phyloP scores from a whole-genome alignment of 257 asterid genomes.

The Gentiana macrophylla region DNA sequence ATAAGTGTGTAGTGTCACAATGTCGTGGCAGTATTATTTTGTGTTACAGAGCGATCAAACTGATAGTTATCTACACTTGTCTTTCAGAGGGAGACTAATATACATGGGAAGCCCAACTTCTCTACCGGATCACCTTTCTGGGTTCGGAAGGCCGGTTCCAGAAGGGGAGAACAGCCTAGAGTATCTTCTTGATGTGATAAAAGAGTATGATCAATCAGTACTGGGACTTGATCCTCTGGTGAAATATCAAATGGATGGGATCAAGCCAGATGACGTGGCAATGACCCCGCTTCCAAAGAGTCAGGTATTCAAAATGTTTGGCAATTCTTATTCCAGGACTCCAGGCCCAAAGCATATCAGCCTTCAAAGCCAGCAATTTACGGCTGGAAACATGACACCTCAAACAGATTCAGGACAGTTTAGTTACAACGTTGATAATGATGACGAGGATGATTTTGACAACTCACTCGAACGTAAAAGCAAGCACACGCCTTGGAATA shows the following conservation, averaged over 20 bases:
- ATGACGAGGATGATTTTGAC: conserved; percentile 45
- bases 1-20: too few relatives aligned
- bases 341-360: conserved; percentile 45
- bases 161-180: conserved; percentile 72
- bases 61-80: not conserved
- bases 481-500: conserved; percentile 38
- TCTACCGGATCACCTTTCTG: conserved; percentile 39
- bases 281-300: conserved; percentile 44
- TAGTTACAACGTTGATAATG: conserved; percentile 21
- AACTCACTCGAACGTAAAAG: conserved; percentile 52
- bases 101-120: conserved; percentile 59
- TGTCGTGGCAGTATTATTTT: too few relatives aligned
- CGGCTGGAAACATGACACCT: conserved; percentile 30
- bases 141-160: conserved; percentile 69
- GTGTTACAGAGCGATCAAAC: not conserved
- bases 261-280: conserved; percentile 48
- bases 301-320: conserved; percentile 23
- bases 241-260: conserved; percentile 57
- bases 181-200: conserved; percentile 75
- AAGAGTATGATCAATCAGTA: conserved; percentile 71
- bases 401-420: conserved; percentile 25
- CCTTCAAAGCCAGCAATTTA: conserved; percentile 44
- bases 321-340: conserved; percentile 29
- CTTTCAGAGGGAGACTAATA: conserved; percentile 59
- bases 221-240: conserved; percentile 70